Evolutionary conservation across 495 filamentous ascomycete genomes (phyloP).

Genomic region (Hyaloscypha bicolor): DNA sequence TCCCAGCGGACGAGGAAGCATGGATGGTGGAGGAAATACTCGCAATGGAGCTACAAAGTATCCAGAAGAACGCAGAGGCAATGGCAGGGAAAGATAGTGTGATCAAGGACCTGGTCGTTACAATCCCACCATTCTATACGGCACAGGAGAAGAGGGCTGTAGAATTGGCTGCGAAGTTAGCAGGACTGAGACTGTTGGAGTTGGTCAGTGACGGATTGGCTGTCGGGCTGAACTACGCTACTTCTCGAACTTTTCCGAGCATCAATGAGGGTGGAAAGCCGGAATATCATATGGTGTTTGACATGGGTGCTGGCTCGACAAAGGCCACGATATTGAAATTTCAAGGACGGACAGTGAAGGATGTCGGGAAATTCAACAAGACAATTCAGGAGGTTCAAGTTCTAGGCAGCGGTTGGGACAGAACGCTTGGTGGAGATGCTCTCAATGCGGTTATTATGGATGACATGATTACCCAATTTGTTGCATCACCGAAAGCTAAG

Average conservation of each 20-base stretch:
- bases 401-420: constrained; percentile 85
- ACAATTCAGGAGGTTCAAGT: constrained; percentile 92
- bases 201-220: constrained; percentile 90
- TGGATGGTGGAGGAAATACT: constrained; percentile 92
- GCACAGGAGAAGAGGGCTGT: constrained; percentile 85
- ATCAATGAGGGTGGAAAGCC: constrained; percentile 83
- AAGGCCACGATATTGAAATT: constrained; percentile 92
- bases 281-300: constrained; percentile 90
- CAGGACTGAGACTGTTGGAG: constrained; percentile 81
- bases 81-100: constrained; percentile 77
- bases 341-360: constrained; percentile 87
- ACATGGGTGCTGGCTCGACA: constrained; percentile 98
- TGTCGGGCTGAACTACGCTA: constrained; percentile 94
- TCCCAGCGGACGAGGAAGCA: constrained; percentile 65
- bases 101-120: constrained; percentile 83
- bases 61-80: constrained; percentile 82
- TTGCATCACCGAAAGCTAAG: constrained; percentile 70
- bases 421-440: constrained; percentile 84
- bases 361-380: constrained; percentile 93
- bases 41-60: constrained; percentile 93
- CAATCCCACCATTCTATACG: constrained; percentile 89
- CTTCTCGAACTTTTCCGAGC: constrained; percentile 82
- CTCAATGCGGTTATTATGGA: constrained; percentile 86
- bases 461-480: constrained; percentile 81
- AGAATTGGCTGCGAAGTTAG: constrained; percentile 79